A percentile compares a stretch with the other conserved stretches of the same genome.
phyloP scores from a whole-genome alignment of 352 stramenopile genomes.

The Phytophthora pseudosyringae region DNA sequence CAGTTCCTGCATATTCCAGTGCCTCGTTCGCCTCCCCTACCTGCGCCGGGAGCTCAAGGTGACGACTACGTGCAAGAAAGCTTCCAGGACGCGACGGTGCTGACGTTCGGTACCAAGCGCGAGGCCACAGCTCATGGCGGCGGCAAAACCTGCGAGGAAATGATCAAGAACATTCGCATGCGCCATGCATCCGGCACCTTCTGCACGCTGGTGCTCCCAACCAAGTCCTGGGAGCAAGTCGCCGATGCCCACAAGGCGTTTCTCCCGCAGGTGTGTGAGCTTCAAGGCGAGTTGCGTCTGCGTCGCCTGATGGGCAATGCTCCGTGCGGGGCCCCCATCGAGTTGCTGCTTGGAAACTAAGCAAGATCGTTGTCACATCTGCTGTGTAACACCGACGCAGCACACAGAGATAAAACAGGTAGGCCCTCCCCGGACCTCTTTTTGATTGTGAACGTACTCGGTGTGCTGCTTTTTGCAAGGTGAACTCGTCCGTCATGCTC shows the following conservation, averaged over 20 bases:
- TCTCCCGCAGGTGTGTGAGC: slow-evolving; percentile 48
- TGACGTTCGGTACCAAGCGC: slow-evolving; percentile 63
- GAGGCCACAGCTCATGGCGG: slow-evolving; percentile 69
- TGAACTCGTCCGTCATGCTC: neutral
- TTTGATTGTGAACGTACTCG: slow-evolving; percentile 17
- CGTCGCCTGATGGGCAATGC: slow-evolving; percentile 63
- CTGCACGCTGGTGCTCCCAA: slow-evolving; percentile 68
- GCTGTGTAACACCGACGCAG: slow-evolving; percentile 3
- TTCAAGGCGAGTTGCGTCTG: slow-evolving; percentile 62
- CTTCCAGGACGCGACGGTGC: slow-evolving; percentile 71
- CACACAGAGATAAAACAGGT: slow-evolving; percentile 19
- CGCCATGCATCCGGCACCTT: slow-evolving; percentile 83
- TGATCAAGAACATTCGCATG: slow-evolving; percentile 90
- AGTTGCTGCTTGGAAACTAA: slow-evolving; percentile 52
- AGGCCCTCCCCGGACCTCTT: slow-evolving; percentile 1
- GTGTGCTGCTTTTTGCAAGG: neutral
- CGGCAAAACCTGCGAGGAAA: slow-evolving; percentile 80
- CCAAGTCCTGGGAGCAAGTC: slow-evolving; percentile 55
- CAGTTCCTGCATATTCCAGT: slow-evolving; percentile 65
- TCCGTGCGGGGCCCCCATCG: slow-evolving; percentile 45
- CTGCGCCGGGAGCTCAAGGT: slow-evolving; percentile 17
- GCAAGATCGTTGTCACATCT: neutral
- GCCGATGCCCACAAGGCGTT: slow-evolving; percentile 42
- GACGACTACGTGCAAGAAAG: slow-evolving; percentile 37
- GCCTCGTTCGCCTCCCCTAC: slow-evolving; percentile 43